Evolutionary conservation across 495 filamentous ascomycete species (phyloP).

Genomic region (Aspergillus homomorphus): DNA sequence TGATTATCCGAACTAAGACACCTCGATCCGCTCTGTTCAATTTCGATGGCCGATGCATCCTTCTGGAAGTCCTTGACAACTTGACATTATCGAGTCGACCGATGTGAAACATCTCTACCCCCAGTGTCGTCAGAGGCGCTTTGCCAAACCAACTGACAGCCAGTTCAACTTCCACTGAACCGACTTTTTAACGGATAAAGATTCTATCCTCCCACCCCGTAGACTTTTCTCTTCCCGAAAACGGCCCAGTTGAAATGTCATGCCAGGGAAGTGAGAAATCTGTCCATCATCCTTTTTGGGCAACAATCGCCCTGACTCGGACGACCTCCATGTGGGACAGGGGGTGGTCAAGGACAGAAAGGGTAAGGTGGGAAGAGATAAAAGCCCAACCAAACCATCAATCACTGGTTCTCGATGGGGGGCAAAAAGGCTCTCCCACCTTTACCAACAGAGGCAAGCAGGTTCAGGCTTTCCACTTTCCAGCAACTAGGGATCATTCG

Average conservation of each 20-base stretch:
- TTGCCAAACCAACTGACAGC: neutral
- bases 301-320: constrained; percentile 4
- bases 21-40: neutral
- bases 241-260: neutral
- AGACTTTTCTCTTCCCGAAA: neutral
- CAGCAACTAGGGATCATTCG: constrained; percentile 1
- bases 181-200: neutral
- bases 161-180: neutral
- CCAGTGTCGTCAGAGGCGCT: constrained; percentile 8
- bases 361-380: neutral
- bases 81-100: neutral
- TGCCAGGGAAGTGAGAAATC: neutral
- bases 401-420: constrained; percentile 1
- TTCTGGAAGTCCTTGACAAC: neutral
- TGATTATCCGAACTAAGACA: neutral
- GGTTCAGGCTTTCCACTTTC: neutral
- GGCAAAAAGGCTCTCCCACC: neutral
- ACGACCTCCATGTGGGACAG: neutral
- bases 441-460: neutral
- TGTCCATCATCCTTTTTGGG: neutral
- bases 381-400: neutral
- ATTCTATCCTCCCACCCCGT: constrained; percentile 1
- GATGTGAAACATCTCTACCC: constrained; percentile 6
- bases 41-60: neutral
- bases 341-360: neutral